Base-by-base conservation (phyloP, 441 rosid genomes). In the Populus hybrid region DNA sequence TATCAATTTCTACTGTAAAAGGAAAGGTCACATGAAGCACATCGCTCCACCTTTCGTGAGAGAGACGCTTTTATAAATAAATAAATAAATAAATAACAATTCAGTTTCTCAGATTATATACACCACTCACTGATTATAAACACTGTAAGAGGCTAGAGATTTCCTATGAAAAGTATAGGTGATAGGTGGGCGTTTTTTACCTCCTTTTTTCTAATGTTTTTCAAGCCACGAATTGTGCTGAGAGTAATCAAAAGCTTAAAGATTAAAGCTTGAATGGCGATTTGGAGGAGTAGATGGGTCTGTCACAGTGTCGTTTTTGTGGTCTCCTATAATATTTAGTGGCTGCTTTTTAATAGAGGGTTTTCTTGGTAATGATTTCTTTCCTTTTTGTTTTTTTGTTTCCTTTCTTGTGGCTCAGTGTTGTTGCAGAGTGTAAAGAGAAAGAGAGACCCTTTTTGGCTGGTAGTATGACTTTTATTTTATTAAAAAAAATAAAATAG, bases 401-500 rank as follows among this genome's bases (percentile, higher is more conserved):
- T 42, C 8, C 3, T 32, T 46, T 36, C 69, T 75, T 16, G 74
- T 70, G 86, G 74, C 35, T 82, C 76, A 78, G 79, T 77, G 66
- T 73, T 69, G 46, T 69, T 78, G 76, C 3, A 35, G 3, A 35
- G 3, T 70, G 14, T 3, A 21, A 32, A 70, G 10, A 18, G 26
- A 70, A 65, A 21, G 35, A 21, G 26, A 40, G 65, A 16, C 6
- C 68, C 32, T 8, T 61, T 78, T 73, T 76, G 84, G 75, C 76
- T 8, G 57, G 3, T 74, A 26, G 78, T 67, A 12, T 85, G 80
- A 78, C 79, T 69, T 26, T 82, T 40, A 46, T 35, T n/a, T 64
- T 35, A 16, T 26, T 26, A 26, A 26, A 26, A 26, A 26, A 24
- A 24, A 24, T 24, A 26, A 26, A 26, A 38, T 1, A 36, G 40